Conservation (phyloP, 139 green algal genomes). For the Chlamydomonas schloesseri region DNA sequence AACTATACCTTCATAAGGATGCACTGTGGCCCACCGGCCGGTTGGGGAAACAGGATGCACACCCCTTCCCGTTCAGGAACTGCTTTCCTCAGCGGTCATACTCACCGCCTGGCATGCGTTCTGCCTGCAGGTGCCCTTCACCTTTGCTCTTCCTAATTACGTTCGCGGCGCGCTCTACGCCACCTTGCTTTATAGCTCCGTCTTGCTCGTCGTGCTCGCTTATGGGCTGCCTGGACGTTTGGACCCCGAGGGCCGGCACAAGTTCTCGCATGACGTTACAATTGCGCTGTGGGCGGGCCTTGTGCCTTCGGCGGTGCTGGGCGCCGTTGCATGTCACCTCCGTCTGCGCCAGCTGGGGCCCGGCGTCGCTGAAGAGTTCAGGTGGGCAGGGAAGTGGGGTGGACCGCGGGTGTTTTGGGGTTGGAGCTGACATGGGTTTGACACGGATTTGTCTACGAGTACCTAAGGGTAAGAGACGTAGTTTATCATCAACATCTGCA, state of each 20-base stretch:
- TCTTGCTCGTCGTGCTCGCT: background rate
- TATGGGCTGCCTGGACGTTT: background rate
- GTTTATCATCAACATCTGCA: no score
- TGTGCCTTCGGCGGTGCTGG: background rate
- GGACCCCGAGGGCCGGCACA: background rate
- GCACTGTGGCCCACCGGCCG: no score
- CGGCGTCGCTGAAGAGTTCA: background rate
- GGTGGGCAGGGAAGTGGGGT: no score
- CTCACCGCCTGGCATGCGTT: background rate
- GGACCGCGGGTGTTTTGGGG: no score
- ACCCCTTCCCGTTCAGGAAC: no score
- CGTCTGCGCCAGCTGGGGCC: background rate
- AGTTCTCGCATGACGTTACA: background rate
- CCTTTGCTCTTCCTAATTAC: background rate
- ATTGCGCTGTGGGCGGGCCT: slow-evolving; percentile 23
- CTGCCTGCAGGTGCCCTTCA: background rate
- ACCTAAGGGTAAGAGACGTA: no score
- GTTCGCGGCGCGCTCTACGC: background rate
- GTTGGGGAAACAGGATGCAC: no score
- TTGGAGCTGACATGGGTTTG: no score
- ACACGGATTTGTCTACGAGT: no score
- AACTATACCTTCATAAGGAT: no score
- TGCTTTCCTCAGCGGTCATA: background rate
- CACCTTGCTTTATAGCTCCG: background rate
- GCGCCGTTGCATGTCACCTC: background rate